Base-by-base conservation (phyloP, 2,329 filamentous ascomycete genomes). In the Talaromyces sp. region DNA sequence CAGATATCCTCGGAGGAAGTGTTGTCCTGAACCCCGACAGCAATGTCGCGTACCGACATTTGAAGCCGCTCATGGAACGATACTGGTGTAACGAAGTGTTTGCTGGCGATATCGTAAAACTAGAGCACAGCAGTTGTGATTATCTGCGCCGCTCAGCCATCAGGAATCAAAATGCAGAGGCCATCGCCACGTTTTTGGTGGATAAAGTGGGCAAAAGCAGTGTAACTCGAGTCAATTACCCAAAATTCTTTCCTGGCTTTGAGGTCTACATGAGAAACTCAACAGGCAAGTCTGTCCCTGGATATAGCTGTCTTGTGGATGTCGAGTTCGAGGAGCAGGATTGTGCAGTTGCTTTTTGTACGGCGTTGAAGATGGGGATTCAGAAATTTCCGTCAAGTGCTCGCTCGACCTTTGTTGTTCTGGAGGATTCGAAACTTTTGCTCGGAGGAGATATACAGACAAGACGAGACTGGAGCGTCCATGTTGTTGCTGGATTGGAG, bases 1-100 rank as follows among this genome's bases (percentile, higher is more conserved):
- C 82, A 25, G 78, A 87, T 67, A 80, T 82, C 55, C 80, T 86
- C 74, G 83, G 74, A 36, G 84, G 80, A n/a, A 80, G 78, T 57
- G 66, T 77, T 19, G 75, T 81, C 44, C 74, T 86, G 44, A 84
- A 82, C 66, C 82, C 82, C 7, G 27, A 53, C 25, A 53, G 49
- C 17, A 27, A 11, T 6, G 27, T 27, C 3, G 54, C 17, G 8
- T 36, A 56, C 10, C 54, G 32, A 36, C 5, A 27, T 30, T 19
- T 56, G 32, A 22, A 42, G 8, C 54, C 54, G 1, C 30, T 56
- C 11, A 15, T 56, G 30, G 25, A 42, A 17, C 30, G 33, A 27
- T 25, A 19, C 22, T 39, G n/a, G 30, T n/a, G 19, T 15, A 56
- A 56, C 10, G 32, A 56, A 19, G 19, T 56, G 1, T 56, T 56